These are phyloP conservation scores for Leccinum variicolor DNA, from an alignment of 768 basidiomycete species.

Conservation along the genomic window DNA sequence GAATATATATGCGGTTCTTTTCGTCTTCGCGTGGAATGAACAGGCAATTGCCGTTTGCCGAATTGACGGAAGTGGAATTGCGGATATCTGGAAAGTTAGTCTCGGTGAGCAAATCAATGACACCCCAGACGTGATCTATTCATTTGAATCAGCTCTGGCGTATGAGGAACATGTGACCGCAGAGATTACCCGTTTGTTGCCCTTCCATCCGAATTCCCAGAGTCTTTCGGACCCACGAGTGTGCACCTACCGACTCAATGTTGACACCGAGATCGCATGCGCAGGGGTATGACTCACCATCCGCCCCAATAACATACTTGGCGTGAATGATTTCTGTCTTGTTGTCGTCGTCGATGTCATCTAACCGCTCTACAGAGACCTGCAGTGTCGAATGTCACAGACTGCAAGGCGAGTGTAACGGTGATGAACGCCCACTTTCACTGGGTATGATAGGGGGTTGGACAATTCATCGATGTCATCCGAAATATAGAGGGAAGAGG, in stretches of 20 bases:
- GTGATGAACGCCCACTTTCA: neutral
- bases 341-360: neutral
- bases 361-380: neutral
- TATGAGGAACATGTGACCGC: neutral
- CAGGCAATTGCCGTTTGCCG: neutral
- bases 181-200: neutral
- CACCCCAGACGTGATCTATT: neutral
- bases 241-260: neutral
- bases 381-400: neutral
- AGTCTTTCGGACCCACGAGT: neutral
- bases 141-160: neutral
- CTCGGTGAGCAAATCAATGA: neutral
- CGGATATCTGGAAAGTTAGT: neutral
- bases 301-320: neutral
- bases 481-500: neutral
- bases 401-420: neutral
- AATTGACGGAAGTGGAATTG: neutral
- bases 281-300: neutral
- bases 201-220: neutral
- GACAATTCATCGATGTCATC: neutral
- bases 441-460: neutral
- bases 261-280: neutral
- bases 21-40: neutral
- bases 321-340: neutral
- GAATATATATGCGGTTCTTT: neutral